Evolutionary conservation across 192 early-diverging fungal genomes (phyloP).

Genomic region (Mortierella antarctica): DNA sequence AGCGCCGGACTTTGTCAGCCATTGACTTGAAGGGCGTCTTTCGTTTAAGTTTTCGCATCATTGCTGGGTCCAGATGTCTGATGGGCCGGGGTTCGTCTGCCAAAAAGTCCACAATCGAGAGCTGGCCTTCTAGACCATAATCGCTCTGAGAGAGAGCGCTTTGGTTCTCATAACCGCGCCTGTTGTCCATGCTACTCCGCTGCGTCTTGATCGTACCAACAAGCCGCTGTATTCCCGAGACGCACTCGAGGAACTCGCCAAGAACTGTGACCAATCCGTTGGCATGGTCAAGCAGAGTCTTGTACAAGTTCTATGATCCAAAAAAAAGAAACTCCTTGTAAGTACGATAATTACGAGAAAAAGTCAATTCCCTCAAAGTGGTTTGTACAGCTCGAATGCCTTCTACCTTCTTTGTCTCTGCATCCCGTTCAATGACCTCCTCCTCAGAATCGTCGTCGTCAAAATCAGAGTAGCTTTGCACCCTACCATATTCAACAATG

Average conservation of each 20-base stretch:
- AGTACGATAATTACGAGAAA: neutral
- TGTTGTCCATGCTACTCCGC: neutral
- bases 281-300: slow-evolving; percentile 23
- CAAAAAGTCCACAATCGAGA: slow-evolving; percentile 16
- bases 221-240: slow-evolving; percentile 33
- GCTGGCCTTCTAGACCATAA: neutral
- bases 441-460: slow-evolving; percentile 42
- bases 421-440: slow-evolving; percentile 30
- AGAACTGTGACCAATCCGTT: slow-evolving; percentile 37
- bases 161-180: neutral
- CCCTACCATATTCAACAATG: slow-evolving; percentile 36
- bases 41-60: slow-evolving; percentile 38
- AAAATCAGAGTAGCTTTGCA: slow-evolving; percentile 29
- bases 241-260: slow-evolving; percentile 47
- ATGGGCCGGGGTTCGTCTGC: slow-evolving; percentile 32
- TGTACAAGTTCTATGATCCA: slow-evolving; percentile 18
- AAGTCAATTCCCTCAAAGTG: no score
- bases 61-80: slow-evolving; percentile 31
- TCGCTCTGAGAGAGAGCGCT: neutral
- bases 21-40: slow-evolving; percentile 42
- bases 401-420: slow-evolving; percentile 17
- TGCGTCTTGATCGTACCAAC: slow-evolving; percentile 39
- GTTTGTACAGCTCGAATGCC: neutral
- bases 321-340: neutral
- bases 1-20: slow-evolving; percentile 37